Conservation (phyloP, 164 flowering plant genomes). For the Vitis amurensis region DNA sequence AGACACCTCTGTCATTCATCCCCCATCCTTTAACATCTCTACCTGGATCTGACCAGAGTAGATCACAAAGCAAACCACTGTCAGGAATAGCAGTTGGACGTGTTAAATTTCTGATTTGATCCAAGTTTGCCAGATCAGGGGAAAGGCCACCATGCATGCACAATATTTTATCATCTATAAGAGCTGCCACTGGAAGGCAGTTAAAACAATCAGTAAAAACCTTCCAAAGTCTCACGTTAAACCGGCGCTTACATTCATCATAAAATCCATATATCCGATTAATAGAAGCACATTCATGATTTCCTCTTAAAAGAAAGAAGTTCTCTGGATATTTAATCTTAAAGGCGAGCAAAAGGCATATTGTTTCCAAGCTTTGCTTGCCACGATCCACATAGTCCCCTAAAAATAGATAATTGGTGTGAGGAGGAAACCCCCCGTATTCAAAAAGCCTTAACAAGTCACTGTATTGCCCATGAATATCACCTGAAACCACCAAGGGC, state of each 20-base stretch:
- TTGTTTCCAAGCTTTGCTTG: conserved; percentile 63
- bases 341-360: conserved; percentile 60
- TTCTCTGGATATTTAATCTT: conserved; percentile 61
- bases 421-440: conserved; percentile 68
- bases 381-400: conserved; percentile 77
- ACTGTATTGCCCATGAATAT: conserved; percentile 72
- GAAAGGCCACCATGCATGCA: conserved; percentile 85
- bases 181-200: conserved; percentile 74
- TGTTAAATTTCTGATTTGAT: conserved; percentile 52
- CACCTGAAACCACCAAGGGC: conserved; percentile 39
- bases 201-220: conserved; percentile 62
- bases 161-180: conserved; percentile 67
- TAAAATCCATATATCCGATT: conserved; percentile 66
- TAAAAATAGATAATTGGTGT: conserved; percentile 54
- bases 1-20: conserved; percentile 74
- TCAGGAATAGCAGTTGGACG: conserved; percentile 72
- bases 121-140: conserved; percentile 57
- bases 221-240: conserved; percentile 74
- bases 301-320: conserved; percentile 57
- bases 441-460: conserved; percentile 65
- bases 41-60: conserved; percentile 74
- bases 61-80: conserved; percentile 63
- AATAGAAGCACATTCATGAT: conserved; percentile 64
- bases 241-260: conserved; percentile 71
- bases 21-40: conserved; percentile 76